These are phyloP conservation scores for Phoma sp. DNA, from an alignment of 2,329 filamentous ascomycete species.

Conservation along the genomic window DNA sequence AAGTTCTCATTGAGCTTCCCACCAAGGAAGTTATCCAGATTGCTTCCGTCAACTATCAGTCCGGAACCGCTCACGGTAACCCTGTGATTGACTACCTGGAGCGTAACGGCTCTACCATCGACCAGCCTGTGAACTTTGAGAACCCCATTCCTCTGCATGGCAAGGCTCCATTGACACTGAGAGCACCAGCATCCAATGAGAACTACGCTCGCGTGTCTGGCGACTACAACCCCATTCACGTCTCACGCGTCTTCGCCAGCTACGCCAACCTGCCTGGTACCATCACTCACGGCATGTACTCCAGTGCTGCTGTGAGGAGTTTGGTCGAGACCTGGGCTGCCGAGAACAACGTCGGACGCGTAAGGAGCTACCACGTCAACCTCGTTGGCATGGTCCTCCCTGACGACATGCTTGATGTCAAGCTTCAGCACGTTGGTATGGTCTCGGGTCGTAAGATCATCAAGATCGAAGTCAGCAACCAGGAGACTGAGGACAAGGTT, in stretches of 20 bases:
- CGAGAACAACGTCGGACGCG: conserved; percentile 96
- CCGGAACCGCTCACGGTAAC: conserved; percentile 90
- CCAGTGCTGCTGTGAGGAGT: conserved; percentile 92
- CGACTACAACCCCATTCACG: conserved; percentile 98
- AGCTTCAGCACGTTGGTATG: conserved; percentile 96
- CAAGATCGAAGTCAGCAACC: conserved; percentile 96
- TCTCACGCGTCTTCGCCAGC: conserved; percentile 93
- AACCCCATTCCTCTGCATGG: conserved; percentile 95
- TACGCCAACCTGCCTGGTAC: conserved; percentile 96
- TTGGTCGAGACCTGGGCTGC: conserved; percentile 98
- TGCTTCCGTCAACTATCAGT: conserved; percentile 94
- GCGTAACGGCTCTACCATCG: conserved; percentile 87
- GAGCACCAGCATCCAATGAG: conserved; percentile 94
- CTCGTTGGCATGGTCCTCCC: conserved; percentile 99
- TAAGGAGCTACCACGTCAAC: conserved; percentile 95
- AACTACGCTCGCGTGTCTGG: conserved; percentile 97
- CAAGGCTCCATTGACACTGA: conserved; percentile 85
- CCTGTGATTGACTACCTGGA: conserved; percentile 95
- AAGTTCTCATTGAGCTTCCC: conserved; percentile 91
- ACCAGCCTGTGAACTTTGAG: conserved; percentile 96
- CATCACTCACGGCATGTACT: conserved; percentile 99
- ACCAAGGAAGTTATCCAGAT: conserved; percentile 98
- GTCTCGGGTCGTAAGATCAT: conserved; percentile 98
- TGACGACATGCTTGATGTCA: conserved; percentile 93
- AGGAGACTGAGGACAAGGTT: conserved; percentile 95